Evolutionary conservation across 768 basidiomycete species (phyloP).

Genomic region (Solioccasus polychromus): DNA sequence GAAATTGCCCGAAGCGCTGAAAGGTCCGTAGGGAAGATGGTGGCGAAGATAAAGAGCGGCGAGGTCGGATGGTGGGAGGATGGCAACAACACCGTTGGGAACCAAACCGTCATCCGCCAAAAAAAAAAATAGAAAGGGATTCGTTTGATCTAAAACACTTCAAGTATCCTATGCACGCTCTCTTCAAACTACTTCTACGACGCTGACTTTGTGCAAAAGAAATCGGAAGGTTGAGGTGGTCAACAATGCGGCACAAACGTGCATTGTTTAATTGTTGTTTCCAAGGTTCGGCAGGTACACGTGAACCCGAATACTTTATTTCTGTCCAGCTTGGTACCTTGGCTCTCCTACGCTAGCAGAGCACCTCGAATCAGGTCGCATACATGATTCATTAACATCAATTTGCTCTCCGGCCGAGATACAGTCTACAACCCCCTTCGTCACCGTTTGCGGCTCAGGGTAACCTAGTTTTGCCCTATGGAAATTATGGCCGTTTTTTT

Average conservation of each 20-base stretch:
- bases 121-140: no score
- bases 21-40: neutral
- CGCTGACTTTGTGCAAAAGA: neutral
- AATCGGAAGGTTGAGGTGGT: neutral
- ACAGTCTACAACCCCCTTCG: neutral
- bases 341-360: constrained; percentile 2
- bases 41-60: constrained; percentile 18
- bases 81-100: constrained; percentile 11
- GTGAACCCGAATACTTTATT: no score
- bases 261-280: neutral
- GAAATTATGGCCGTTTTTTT: no score
- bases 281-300: neutral
- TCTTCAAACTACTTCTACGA: neutral
- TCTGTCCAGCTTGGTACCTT: no score
- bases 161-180: no score
- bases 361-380: constrained; percentile 3
- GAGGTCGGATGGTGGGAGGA: constrained; percentile 2
- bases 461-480: no score
- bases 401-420: neutral
- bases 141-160: no score
- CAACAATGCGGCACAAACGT: constrained; percentile 14
- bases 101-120: constrained; percentile 16
- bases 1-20: neutral
- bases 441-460: constrained; percentile 2
- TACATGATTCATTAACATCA: no score